Conservation (phyloP, 2,329 filamentous ascomycete genomes). For the Beauveria scarabaeidicola region DNA sequence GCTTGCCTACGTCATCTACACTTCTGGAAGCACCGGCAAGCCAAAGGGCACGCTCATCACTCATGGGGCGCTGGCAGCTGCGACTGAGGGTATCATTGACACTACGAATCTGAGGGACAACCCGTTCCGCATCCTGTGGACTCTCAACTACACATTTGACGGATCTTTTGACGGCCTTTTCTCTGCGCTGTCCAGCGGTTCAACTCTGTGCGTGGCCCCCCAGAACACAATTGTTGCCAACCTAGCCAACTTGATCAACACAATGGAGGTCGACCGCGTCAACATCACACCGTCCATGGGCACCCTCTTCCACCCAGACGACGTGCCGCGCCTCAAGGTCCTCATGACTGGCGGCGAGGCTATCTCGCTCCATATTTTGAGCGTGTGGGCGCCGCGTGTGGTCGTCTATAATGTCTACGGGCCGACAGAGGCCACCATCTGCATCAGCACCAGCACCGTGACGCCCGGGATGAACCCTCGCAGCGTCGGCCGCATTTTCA, state of each 20-base stretch:
- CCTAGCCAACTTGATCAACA: slow-evolving; percentile 10
- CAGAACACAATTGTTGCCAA: slow-evolving; percentile 12
- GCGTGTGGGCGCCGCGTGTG: not conserved
- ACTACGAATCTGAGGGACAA: not conserved
- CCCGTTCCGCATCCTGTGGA: slow-evolving; percentile 13
- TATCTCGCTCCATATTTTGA: not conserved
- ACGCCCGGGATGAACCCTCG: not conserved
- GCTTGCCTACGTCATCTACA: not conserved
- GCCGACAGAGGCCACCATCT: not conserved
- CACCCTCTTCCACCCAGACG: not conserved
- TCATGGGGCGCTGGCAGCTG: not conserved
- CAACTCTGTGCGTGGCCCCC: slow-evolving; percentile 14
- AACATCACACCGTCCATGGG: not conserved
- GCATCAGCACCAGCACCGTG: not conserved
- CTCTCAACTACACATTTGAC: slow-evolving; percentile 16
- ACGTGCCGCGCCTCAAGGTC: not conserved
- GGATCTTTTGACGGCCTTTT: slow-evolving; percentile 11
- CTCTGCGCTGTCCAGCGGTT: slow-evolving; percentile 11
- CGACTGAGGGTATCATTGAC: not conserved
- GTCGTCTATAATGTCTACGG: not conserved
- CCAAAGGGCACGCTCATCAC: not conserved
- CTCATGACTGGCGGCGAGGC: not conserved
- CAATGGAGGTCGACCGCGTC: not conserved
- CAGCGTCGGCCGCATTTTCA: not conserved
- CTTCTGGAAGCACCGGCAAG: not conserved